phyloP scores from a whole-genome alignment of 768 basidiomycete genomes.

The Tricholoma hemisulphureum region DNA sequence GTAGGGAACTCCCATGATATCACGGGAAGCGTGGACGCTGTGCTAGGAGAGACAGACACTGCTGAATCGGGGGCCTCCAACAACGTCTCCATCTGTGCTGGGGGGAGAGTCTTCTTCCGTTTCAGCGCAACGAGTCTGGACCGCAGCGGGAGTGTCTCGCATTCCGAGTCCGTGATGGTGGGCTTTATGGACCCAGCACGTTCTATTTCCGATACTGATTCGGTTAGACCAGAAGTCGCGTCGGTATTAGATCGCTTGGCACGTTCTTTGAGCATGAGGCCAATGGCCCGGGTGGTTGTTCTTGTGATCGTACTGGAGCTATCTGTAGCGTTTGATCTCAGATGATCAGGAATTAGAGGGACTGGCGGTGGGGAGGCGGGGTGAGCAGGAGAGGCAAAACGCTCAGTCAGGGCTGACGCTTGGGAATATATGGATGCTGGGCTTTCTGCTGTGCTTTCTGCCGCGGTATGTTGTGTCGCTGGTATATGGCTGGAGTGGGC shows the following conservation, averaged over 20 bases:
- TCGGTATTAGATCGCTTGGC: slow-evolving; percentile 10
- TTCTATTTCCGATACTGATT: slow-evolving; percentile 13
- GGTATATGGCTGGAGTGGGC: background rate
- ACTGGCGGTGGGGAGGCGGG: background rate
- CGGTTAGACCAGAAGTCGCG: background rate
- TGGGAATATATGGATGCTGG: slow-evolving; percentile 18
- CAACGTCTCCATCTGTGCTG: background rate
- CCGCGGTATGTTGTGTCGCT: background rate
- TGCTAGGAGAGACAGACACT: background rate
- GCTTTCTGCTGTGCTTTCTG: too few relatives aligned
- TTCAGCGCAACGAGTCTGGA: too few relatives aligned
- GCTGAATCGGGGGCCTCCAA: slow-evolving; percentile 1
- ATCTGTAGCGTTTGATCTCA: background rate
- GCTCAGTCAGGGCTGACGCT: background rate
- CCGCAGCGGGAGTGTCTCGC: too few relatives aligned
- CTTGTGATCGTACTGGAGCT: background rate
- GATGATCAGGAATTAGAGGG: background rate
- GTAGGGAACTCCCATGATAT: background rate
- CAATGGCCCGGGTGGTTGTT: slow-evolving; percentile 7
- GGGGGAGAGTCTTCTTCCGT: too few relatives aligned
- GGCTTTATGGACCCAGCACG: slow-evolving; percentile 15
- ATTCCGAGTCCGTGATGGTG: background rate
- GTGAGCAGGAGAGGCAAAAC: too few relatives aligned
- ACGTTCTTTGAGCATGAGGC: slow-evolving; percentile 13
- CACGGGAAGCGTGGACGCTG: background rate